These are phyloP conservation scores for Heterobasidion parviporum DNA, from an alignment of 1,284 basidiomycete species.

Conservation along the genomic window DNA sequence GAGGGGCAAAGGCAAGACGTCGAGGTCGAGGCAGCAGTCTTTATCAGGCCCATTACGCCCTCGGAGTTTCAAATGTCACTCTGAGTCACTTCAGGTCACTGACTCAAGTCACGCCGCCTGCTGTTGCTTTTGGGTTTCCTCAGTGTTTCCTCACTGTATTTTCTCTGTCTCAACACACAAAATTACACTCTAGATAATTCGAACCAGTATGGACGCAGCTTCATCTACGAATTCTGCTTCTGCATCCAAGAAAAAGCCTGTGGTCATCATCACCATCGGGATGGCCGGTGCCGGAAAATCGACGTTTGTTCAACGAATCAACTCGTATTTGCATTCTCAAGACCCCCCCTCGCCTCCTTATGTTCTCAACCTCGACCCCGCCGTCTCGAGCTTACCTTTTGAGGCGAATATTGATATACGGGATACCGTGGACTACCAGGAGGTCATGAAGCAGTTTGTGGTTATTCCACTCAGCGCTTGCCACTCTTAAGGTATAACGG, in stretches of 20 bases:
- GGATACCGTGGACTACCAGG: constrained; percentile 94
- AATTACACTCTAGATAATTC: neutral
- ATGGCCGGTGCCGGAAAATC: constrained; percentile 97
- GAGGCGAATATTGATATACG: constrained; percentile 97
- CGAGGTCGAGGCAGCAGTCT: neutral
- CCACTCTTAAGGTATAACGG: constrained; percentile 5
- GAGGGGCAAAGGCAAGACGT: neutral
- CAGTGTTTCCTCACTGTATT: neutral
- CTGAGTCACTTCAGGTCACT: neutral
- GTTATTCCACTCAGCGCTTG: constrained; percentile 12
- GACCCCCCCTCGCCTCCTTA: constrained; percentile 74
- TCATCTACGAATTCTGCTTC: constrained; percentile 4
- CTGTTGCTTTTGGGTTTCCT: neutral
- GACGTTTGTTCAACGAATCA: constrained; percentile 91
- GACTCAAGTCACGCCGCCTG: neutral
- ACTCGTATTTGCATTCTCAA: constrained; percentile 73
- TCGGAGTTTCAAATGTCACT: constrained; percentile 10
- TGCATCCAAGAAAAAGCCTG: constrained; percentile 46
- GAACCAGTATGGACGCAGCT: constrained; percentile 1
- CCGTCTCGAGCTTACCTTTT: constrained; percentile 85
- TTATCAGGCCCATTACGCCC: constrained; percentile 3
- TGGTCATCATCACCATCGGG: constrained; percentile 83
- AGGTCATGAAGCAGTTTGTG: constrained; percentile 99
- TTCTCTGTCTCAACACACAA: neutral
- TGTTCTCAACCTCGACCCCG: constrained; percentile 96